Evolutionary conservation across 176 grass and related monocot species (phyloP), one percentile per base, ranked within the genome.

Genomic region (Tillandsia fasciculata): DNA sequence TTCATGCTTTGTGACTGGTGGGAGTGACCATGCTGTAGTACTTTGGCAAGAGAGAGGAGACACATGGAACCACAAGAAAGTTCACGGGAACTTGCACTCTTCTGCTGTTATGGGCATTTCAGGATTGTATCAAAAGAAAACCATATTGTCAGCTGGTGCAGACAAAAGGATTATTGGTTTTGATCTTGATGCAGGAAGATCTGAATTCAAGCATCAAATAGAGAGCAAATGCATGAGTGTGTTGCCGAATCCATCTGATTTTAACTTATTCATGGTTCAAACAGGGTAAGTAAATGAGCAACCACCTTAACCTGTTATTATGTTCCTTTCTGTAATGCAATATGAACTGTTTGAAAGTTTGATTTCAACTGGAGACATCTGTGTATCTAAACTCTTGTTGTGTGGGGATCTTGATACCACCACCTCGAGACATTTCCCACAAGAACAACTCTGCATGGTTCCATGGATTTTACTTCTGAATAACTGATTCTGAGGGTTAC

Each of bases 201-300:
- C 82, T 70, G 94, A 92, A 52, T 92, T 85, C 74, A 97, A 81
- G 72, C 83, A 87, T 63, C 77, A 87, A 58, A 79, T 93, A 78
- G 94, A 99, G 76, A 79, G 64, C 77, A 93, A 93, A 80, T 99
- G 94, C 87, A 90, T 99, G 94, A 99, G 94, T 2, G 72, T 99
- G 12, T 69, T 93, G 50, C 77, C 80, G 75, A 99, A 99, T 76
- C 94, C 89, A 2, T 82, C 70, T 0, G 94, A 99, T 76, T 93
- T 90, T 77, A 99, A 99, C 75, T 76, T 99, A 70, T 99, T 87
- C 52, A 87, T 99, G 89, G 94, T 99, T 14, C 94, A 99, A 70
- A 81, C 94, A 76, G 94, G 77, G 94, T 93, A 90, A 90, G 89
- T 84, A 65, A 70, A 61, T 61, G 56, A 42, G 33, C 33, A 42